Percentiles rank a stretch among this genome's conserved stretches.
Conservation (phyloP, 192 early-diverging fungal species). For the Coemansia sp. region DNA sequence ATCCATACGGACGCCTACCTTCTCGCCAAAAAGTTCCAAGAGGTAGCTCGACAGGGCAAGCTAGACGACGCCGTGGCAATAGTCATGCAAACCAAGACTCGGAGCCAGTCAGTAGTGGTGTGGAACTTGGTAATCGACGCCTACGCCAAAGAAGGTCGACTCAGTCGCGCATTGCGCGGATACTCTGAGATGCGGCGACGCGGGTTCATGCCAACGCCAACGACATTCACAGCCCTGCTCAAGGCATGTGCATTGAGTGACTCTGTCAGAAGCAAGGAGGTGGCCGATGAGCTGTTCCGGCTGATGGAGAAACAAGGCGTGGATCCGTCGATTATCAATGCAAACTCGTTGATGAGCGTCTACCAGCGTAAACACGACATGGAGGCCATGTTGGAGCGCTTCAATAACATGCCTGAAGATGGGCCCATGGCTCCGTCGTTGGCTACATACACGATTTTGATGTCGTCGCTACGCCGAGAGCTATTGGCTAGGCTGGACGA, state of each 20-base stretch:
- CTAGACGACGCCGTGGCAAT: constrained; percentile 54
- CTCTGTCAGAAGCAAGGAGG: constrained; percentile 28
- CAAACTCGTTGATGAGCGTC: constrained; percentile 40
- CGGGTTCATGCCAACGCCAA: constrained; percentile 43
- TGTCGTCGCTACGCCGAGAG: constrained; percentile 42
- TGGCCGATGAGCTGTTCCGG: constrained; percentile 32
- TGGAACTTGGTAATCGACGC: constrained; percentile 56
- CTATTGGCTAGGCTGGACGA: constrained; percentile 18
- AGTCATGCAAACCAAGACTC: constrained; percentile 46
- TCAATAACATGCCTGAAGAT: constrained; percentile 26
- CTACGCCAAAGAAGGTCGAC: constrained; percentile 43
- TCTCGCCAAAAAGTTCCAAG: constrained; percentile 47
- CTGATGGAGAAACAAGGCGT: constrained; percentile 17
- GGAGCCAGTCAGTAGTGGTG: constrained; percentile 37
- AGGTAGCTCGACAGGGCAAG: constrained; percentile 36
- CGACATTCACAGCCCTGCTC: constrained; percentile 46
- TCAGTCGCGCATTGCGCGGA: constrained; percentile 41
- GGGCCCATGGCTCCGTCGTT: constrained; percentile 40
- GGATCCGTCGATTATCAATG: constrained; percentile 33
- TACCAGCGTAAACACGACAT: constrained; percentile 46
- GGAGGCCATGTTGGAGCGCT: constrained; percentile 15
- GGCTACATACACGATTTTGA: constrained; percentile 44
- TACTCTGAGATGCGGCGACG: constrained; percentile 51
- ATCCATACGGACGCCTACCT: constrained; percentile 49
- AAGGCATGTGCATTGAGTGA: constrained; percentile 41